Conservation (phyloP, 345 rosid species). For the Lumnitzera racemosa region DNA sequence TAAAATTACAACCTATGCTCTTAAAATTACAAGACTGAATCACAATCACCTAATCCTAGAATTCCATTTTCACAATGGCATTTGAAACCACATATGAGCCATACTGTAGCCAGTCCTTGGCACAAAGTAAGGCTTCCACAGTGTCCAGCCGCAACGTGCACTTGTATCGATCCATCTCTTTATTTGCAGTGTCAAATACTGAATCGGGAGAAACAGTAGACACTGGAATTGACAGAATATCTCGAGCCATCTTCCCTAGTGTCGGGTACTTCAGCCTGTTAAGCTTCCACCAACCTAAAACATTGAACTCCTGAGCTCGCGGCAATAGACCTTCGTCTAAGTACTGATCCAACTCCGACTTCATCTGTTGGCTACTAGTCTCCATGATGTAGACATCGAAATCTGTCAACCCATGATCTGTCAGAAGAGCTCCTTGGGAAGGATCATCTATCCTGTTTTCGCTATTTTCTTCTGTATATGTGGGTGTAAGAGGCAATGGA, state of each 20-base stretch:
- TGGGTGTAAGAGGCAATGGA: conserved; percentile 56
- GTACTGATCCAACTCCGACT: conserved; percentile 85
- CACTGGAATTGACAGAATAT: conserved; percentile 58
- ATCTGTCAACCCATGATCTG: conserved; percentile 67
- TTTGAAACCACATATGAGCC: conserved; percentile 28
- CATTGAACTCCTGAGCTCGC: conserved; percentile 67
- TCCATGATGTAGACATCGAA: conserved; percentile 78
- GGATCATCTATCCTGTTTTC: conserved; percentile 29
- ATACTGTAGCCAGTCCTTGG: conserved; percentile 75
- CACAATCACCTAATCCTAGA: conserved; percentile 19
- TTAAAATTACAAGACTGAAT: conserved; percentile 4
- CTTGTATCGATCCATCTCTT: conserved; percentile 64
- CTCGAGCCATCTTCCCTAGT: conserved; percentile 84
- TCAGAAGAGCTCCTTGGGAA: conserved; percentile 30
- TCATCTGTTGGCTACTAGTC: conserved; percentile 57
- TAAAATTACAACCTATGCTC: conserved; percentile 15
- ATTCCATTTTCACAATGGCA: conserved; percentile 51
- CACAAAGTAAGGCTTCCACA: conserved; percentile 78
- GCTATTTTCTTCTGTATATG: conserved; percentile 42
- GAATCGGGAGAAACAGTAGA: conserved; percentile 46
- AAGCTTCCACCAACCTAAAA: conserved; percentile 88
- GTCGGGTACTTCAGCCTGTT: conserved; percentile 80
- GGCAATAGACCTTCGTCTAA: conserved; percentile 78
- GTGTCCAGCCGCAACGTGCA: conserved; percentile 78
- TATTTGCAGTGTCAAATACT: conserved; percentile 45